phyloP scores from a whole-genome alignment of 768 basidiomycete species.

The Dioszegia hungarica region DNA sequence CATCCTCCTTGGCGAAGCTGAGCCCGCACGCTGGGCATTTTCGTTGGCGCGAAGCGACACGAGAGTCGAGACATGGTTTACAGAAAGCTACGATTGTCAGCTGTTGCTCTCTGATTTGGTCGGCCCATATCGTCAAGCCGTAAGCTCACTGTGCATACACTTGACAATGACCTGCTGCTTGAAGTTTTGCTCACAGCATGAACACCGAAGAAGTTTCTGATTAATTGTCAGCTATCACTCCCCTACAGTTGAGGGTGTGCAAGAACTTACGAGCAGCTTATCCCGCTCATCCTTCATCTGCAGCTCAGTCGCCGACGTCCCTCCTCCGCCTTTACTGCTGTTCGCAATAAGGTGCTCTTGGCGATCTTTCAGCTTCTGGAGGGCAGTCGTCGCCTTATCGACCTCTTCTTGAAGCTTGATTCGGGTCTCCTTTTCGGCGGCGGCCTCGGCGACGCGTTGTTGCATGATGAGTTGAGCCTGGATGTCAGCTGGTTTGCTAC shows the following conservation, averaged over 20 bases:
- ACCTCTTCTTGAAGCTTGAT: conserved; percentile 45
- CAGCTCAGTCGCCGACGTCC: conserved; percentile 16
- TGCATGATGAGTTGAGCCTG: conserved; percentile 39
- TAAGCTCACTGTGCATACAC: conserved; percentile 95
- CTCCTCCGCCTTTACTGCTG: conserved; percentile 1
- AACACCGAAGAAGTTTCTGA: conserved; percentile 79
- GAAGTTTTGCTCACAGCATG: conserved; percentile 73
- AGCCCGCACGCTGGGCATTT: conserved; percentile 88
- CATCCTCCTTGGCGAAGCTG: conserved; percentile 76
- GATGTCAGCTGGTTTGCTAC: background rate
- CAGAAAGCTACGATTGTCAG: conserved; percentile 60
- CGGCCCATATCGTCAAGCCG: conserved; percentile 53
- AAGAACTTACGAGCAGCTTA: conserved; percentile 41
- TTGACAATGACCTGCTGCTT: conserved; percentile 76
- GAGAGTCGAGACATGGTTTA: conserved; percentile 67
- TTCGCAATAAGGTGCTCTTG: conserved; percentile 30
- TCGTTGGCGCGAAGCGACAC: conserved; percentile 80
- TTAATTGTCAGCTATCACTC: background rate
- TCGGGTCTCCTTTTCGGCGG: conserved; percentile 33
- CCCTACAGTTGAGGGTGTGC: too few species aligned
- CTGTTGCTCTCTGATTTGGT: background rate
- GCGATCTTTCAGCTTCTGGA: conserved; percentile 45
- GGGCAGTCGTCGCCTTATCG: conserved; percentile 24
- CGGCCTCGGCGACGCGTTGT: conserved; percentile 39
- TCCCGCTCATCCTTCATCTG: conserved; percentile 41